phyloP scores from a whole-genome alignment of 1,284 basidiomycete genomes.

The Cryptococcus deneoformans region DNA sequence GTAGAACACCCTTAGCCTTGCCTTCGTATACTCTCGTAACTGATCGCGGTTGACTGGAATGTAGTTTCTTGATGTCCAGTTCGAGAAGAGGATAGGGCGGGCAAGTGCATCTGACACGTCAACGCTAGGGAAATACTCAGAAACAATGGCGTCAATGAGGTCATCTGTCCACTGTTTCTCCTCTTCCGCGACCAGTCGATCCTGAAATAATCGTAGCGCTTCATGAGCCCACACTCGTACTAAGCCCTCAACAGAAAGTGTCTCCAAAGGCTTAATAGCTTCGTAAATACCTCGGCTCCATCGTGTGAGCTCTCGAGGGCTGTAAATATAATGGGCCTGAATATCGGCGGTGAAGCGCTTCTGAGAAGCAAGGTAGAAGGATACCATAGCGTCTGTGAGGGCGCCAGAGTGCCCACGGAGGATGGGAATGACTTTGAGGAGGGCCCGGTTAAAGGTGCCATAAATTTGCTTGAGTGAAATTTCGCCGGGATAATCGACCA shows the following conservation, averaged over 20 bases:
- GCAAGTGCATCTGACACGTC: conserved; percentile 75
- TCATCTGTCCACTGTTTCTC: conserved; percentile 96
- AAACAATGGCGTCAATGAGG: conserved; percentile 78
- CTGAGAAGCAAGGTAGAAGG: conserved; percentile 92
- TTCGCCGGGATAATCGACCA: conserved; percentile 99
- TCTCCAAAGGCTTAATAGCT: conserved; percentile 88
- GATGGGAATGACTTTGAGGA: conserved; percentile 93
- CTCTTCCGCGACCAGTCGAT: conserved; percentile 87
- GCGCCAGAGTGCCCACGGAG: conserved; percentile 91
- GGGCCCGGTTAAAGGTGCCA: conserved; percentile 95
- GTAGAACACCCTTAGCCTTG: conserved; percentile 90
- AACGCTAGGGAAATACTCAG: conserved; percentile 89
- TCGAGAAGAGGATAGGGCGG: conserved; percentile 94
- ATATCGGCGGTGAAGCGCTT: conserved; percentile 90
- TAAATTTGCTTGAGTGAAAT: conserved; percentile 98
- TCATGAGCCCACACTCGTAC: conserved; percentile 99
- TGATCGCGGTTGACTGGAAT: conserved; percentile 90
- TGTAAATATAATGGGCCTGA: conserved; percentile 99
- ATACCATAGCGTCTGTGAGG: conserved; percentile 96
- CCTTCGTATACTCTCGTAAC: conserved; percentile 94
- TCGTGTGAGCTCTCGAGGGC: conserved; percentile 96
- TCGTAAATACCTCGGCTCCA: conserved; percentile 99
- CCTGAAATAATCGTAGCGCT: conserved; percentile 94
- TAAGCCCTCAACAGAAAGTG: conserved; percentile 86
- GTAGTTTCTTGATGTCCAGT: conserved; percentile 99